Evolutionary conservation across 352 stramenopile genomes (phyloP).

Genomic region (Labyrinthula sp.): DNA sequence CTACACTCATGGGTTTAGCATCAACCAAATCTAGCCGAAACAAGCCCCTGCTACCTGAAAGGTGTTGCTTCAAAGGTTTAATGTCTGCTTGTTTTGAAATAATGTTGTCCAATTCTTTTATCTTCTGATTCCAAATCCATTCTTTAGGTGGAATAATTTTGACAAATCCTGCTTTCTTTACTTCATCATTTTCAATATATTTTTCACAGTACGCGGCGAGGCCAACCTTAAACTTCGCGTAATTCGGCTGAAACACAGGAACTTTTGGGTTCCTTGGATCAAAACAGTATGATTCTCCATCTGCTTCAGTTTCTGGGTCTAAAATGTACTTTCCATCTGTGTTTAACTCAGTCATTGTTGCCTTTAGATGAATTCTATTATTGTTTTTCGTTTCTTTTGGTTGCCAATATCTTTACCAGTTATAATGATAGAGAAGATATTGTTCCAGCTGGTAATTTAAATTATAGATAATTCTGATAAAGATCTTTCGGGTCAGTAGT

Average conservation of each 20-base stretch:
- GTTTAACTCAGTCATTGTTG: no score
- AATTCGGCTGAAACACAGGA: slow-evolving; percentile 59
- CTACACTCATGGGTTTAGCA: slow-evolving; percentile 44
- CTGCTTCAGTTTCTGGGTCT: no score
- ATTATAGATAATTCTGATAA: no score
- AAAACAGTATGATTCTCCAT: no score
- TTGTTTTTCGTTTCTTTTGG: no score
- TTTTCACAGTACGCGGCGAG: slow-evolving; percentile 57
- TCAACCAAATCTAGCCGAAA: slow-evolving; percentile 69
- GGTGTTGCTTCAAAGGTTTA: slow-evolving; percentile 51
- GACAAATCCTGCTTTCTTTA: slow-evolving; percentile 52
- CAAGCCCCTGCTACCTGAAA: slow-evolving; percentile 59
- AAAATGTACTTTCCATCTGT: no score
- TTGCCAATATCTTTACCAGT: no score
- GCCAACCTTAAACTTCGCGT: slow-evolving; percentile 52
- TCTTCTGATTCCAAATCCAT: slow-evolving; percentile 38
- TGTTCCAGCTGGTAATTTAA: no score
- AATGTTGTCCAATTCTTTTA: slow-evolving; percentile 43
- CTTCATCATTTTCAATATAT: slow-evolving; percentile 52
- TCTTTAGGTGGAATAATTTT: slow-evolving; percentile 47
- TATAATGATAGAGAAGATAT: no score
- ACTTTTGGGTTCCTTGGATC: slow-evolving; percentile 36
- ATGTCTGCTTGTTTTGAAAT: no score
- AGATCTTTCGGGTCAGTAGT: no score
- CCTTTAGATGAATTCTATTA: no score